These are phyloP conservation scores for Euryodendron excelsum DNA, from an alignment of 148 eudicot genomes.

Conservation along the genomic window DNA sequence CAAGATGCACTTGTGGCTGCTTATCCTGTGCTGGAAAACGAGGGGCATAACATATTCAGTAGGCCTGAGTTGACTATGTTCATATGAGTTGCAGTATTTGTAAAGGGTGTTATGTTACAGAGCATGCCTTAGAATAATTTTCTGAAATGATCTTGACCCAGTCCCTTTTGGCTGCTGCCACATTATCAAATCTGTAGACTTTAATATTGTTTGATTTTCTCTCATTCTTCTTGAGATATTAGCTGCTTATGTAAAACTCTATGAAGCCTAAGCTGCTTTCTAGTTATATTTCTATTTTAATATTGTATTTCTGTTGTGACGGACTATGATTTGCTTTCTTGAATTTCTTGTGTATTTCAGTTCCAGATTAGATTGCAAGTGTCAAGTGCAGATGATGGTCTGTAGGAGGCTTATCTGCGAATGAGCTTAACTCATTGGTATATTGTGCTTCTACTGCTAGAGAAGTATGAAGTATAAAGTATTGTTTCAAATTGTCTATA, in stretches of 20 bases:
- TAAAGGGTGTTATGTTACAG: conserved; percentile 2
- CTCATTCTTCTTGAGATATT: neutral
- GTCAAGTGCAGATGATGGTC: neutral
- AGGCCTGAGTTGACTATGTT: conserved; percentile 86
- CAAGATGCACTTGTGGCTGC: conserved; percentile 93
- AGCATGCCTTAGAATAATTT: neutral
- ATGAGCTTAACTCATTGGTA: neutral
- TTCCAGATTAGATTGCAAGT: conserved; percentile 23
- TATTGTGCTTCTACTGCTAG: neutral
- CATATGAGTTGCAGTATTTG: conserved; percentile 27
- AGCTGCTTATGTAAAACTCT: neutral
- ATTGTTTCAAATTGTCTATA: neutral
- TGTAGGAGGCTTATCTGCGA: neutral
- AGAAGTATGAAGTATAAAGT: too few relatives aligned
- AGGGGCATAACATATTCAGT: conserved; percentile 59
- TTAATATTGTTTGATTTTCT: neutral
- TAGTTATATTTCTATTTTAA: neutral
- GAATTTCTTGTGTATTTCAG: conserved; percentile 3
- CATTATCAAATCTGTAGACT: neutral
- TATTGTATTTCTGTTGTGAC: neutral
- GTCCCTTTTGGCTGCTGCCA: neutral
- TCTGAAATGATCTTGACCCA: conserved; percentile 20
- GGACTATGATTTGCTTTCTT: neutral
- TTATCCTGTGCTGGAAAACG: conserved; percentile 80
- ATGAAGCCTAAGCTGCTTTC: neutral